These are phyloP conservation scores for Albugo laibachii DNA, from an alignment of 352 stramenopile genomes.

Conservation along the genomic window DNA sequence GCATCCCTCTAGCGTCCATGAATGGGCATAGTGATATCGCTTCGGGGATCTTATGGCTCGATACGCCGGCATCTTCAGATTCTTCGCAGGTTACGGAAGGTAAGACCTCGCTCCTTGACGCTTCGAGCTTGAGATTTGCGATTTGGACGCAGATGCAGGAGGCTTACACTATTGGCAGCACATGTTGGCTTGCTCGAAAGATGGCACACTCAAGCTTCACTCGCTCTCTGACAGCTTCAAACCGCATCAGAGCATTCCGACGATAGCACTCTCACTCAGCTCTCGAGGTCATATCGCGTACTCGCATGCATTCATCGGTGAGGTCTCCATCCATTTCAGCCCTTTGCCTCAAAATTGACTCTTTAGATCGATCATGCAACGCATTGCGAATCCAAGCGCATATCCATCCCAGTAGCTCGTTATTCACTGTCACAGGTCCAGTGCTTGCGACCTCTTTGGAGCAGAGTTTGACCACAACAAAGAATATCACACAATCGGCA, in stretches of 20 bases:
- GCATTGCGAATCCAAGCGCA: constrained; percentile 68
- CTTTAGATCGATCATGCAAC: constrained; percentile 55
- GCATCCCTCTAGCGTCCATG: constrained; percentile 68
- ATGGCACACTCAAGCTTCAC: constrained; percentile 71
- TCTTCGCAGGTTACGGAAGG: constrained; percentile 14
- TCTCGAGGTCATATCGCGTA: constrained; percentile 63
- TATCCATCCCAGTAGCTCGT: constrained; percentile 24
- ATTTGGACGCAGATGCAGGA: constrained; percentile 21
- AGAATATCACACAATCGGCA: too few relatives aligned
- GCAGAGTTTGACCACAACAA: too few relatives aligned
- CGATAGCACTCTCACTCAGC: constrained; percentile 52
- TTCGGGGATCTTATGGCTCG: constrained; percentile 70
- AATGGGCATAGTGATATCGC: constrained; percentile 69
- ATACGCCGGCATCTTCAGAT: constrained; percentile 33
- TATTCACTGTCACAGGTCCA: constrained; percentile 42
- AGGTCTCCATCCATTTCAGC: neutral
- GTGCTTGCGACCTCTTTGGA: neutral
- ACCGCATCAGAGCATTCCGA: constrained; percentile 53
- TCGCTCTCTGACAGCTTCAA: constrained; percentile 71
- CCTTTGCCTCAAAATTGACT: neutral
- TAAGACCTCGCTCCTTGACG: constrained; percentile 4
- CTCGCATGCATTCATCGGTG: constrained; percentile 69
- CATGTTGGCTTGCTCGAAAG: constrained; percentile 76
- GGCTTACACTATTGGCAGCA: constrained; percentile 72
- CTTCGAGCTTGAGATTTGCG: too few relatives aligned